Evolutionary conservation across 2,329 filamentous ascomycete species (phyloP), one percentile per base, ranked within the genome.

Genomic region (Penicillium janthinellum): DNA sequence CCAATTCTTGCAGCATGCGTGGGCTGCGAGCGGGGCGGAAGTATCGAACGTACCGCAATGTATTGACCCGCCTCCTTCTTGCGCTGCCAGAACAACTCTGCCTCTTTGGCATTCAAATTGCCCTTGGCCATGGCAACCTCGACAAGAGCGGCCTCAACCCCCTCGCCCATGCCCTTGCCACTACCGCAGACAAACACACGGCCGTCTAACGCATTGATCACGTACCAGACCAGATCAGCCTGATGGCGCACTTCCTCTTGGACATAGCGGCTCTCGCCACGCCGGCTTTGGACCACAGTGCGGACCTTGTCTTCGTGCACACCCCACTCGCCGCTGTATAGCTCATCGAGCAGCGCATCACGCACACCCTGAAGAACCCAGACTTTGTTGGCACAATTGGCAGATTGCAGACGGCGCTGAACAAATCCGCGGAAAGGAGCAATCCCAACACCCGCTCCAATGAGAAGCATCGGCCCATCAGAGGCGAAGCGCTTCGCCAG

Each of bases 341-440:
- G 88, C 78, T 99, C 95, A 72, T 99, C 95, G 22, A 98, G 86
- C 44, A 96, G 86, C 28, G 90, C 92, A 78, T 99, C 95, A n/a
- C 93, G 90, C 48, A 96, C 88, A 41, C 93, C 93, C 78, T 97
- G 93, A 47, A 97, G 85, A 48, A 97, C 91, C 93, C 93, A 97
- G 70, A 97, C 94, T 80, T 97, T 97, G 83, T 97, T 97, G 64
- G 92, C 92, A 73, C 93, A 96, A 79, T 96, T 97, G 72, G 93
- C 93, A 63, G 92, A 95, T 83, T 94, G 94, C 58, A 97, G 83
- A 12, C 93, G 86, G 60, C 96, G 91, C 79, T 98, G 91, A 47
- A 99, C 96, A 75, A 99, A 99, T 59, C 95, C 95, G 51, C 95
- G 88, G 88, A 99, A 99, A 0, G 95, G 95, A 11, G 95, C 95